These are phyloP conservation scores for Nidularia pulvinata DNA, from an alignment of 768 basidiomycete genomes.

Conservation along the genomic window DNA sequence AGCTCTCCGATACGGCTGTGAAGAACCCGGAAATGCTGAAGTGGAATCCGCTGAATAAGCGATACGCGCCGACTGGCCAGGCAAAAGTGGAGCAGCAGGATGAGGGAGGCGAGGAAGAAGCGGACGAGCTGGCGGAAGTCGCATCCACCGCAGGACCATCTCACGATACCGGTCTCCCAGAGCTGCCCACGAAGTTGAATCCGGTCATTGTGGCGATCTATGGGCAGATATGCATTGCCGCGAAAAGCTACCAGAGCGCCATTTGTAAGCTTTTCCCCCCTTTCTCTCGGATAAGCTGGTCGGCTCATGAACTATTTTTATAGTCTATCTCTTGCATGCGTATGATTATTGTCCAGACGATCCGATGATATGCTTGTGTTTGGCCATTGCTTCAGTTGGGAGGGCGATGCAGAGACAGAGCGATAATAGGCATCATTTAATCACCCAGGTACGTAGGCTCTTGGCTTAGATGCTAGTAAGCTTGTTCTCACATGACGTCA, in stretches of 20 bases:
- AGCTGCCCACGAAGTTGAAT: conserved; percentile 68
- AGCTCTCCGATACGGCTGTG: conserved; percentile 63
- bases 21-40: conserved; percentile 58
- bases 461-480: too few species aligned
- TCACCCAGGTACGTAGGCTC: conserved; percentile 66
- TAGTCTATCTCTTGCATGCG: conserved; percentile 89
- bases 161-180: conserved; percentile 13
- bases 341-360: conserved; percentile 85
- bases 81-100: conserved; percentile 26
- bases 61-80: conserved; percentile 48
- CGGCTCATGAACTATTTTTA: not conserved
- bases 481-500: not conserved
- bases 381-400: conserved; percentile 86
- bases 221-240: conserved; percentile 81
- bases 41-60: conserved; percentile 61
- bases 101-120: conserved; percentile 26
- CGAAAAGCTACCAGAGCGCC: conserved; percentile 88
- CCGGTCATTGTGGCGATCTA: conserved; percentile 74
- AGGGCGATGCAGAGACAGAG: conserved; percentile 93
- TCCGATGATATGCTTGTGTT: conserved; percentile 80
- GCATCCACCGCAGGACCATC: conserved; percentile 7
- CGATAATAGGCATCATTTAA: conserved; percentile 90
- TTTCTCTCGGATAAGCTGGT: not conserved
- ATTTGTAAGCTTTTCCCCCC: conserved; percentile 62
- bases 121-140: conserved; percentile 16